Conservation (phyloP, 306 rosid species). For the Medicago ruthenica region DNA sequence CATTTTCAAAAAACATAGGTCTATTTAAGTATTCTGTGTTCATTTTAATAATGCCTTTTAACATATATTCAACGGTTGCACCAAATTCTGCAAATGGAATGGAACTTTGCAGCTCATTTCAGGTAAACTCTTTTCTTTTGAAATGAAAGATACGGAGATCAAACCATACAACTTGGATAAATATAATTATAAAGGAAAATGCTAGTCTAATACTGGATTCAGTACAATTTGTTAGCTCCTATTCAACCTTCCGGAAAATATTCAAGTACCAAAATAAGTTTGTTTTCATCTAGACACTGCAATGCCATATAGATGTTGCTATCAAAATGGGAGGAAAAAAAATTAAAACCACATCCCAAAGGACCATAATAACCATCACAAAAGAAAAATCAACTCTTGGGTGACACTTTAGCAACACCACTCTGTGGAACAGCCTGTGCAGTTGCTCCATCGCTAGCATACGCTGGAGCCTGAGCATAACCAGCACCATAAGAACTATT, state of each 20-base stretch:
- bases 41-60: neutral
- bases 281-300: slow-evolving; percentile 36
- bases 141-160: neutral
- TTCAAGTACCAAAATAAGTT: slow-evolving; percentile 6
- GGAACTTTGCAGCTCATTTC: neutral
- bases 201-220: slow-evolving; percentile 1
- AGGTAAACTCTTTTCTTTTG: no score
- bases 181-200: slow-evolving; percentile 2
- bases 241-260: slow-evolving; percentile 17
- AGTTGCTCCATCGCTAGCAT: slow-evolving; percentile 68
- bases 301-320: slow-evolving; percentile 39
- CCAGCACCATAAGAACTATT: slow-evolving; percentile 67
- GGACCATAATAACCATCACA: neutral
- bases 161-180: no score
- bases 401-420: slow-evolving; percentile 77
- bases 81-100: neutral
- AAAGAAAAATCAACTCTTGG: slow-evolving; percentile 59
- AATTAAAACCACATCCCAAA: neutral
- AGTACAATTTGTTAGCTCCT: slow-evolving; percentile 32
- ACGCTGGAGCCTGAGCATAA: slow-evolving; percentile 68
- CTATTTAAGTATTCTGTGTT: neutral
- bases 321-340: neutral
- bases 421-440: slow-evolving; percentile 60
- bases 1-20: no score
- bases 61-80: neutral